Evolutionary conservation across 148 eudicot genomes (phyloP), one percentile per base, ranked within the genome.

Genomic region (Heliosperma pusillum): DNA sequence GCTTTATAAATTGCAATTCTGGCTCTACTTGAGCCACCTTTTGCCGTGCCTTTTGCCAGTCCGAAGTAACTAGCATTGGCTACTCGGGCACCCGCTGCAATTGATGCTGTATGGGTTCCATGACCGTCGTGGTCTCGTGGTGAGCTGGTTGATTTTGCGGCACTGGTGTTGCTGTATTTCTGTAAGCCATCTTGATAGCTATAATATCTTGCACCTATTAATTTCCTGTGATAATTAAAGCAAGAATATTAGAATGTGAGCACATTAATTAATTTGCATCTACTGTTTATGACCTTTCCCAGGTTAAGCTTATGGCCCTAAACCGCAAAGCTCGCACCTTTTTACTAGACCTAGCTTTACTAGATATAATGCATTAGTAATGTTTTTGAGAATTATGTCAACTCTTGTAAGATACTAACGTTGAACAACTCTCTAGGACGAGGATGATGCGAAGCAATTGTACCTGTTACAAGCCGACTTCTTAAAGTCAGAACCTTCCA

Each of bases 41-140:
- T 82, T 0, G 90, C 91, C 17, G 76, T 80, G 13, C 91, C 95
- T 26, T 10, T 27, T 47, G 87, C 95, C 13, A 90, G 78, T 55
- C 89, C 90, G 53, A 78, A 80, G 89, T 86, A 90, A 77, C 84
- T 86, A 25, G 95, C 90, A 62, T 82, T 82, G 10, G 62, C 64
- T 6, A 90, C 87, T 9, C 36, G 25, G 27, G 76, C 72, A 3
- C 95, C 95, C 3, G 81, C 90, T 79, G 90, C 94, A 15, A 75
- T 90, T 0, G 94, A 90, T 33, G 95, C 77, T n/a, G 89, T 85
- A 74, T 90, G 91, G 11, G 90, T 90, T 12, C 95, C 95, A 53
- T 90, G 95, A 57, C 92, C 78, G 13, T 81, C 83, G 5, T 21
- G 72, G 50, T 90, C 95, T 65, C 95, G 80, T 27, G 95, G 83